These are phyloP conservation scores for Boletales sp. DNA, from an alignment of 768 basidiomycete genomes.

Conservation along the genomic window DNA sequence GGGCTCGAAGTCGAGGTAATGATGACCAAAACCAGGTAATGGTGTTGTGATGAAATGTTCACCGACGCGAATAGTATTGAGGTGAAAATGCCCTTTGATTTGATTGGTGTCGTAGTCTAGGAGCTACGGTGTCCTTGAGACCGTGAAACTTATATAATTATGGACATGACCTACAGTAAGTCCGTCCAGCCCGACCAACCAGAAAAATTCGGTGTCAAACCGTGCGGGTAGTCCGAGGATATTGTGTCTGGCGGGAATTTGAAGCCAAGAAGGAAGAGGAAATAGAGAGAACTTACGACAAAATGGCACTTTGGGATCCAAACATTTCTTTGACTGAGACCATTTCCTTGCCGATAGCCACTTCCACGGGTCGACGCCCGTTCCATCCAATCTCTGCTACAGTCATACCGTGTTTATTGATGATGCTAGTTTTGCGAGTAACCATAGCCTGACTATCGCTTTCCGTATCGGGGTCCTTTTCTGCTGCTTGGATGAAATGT, in stretches of 20 bases:
- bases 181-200: slow-evolving; percentile 54
- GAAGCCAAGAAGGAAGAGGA: not conserved
- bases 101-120: slow-evolving; percentile 50
- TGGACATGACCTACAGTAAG: slow-evolving; percentile 40
- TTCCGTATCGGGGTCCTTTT: slow-evolving; percentile 29
- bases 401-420: slow-evolving; percentile 37
- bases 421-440: slow-evolving; percentile 42
- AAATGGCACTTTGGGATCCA: slow-evolving; percentile 50
- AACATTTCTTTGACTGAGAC: slow-evolving; percentile 54
- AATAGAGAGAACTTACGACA: slow-evolving; percentile 39
- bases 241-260: slow-evolving; percentile 42
- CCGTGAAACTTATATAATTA: not conserved
- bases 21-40: slow-evolving; percentile 50
- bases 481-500: slow-evolving; percentile 26
- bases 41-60: slow-evolving; percentile 46
- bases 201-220: slow-evolving; percentile 59
- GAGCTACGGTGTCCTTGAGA: slow-evolving; percentile 34
- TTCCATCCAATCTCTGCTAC: slow-evolving; percentile 52
- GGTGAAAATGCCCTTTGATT: slow-evolving; percentile 48
- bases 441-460: slow-evolving; percentile 21
- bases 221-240: slow-evolving; percentile 57
- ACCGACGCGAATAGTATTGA: slow-evolving; percentile 46
- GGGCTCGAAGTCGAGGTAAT: slow-evolving; percentile 53
- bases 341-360: slow-evolving; percentile 48
- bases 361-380: slow-evolving; percentile 47